These are phyloP conservation scores for Flaveria linearis DNA, from an alignment of 129 eudicot species.

Conservation along the genomic window DNA sequence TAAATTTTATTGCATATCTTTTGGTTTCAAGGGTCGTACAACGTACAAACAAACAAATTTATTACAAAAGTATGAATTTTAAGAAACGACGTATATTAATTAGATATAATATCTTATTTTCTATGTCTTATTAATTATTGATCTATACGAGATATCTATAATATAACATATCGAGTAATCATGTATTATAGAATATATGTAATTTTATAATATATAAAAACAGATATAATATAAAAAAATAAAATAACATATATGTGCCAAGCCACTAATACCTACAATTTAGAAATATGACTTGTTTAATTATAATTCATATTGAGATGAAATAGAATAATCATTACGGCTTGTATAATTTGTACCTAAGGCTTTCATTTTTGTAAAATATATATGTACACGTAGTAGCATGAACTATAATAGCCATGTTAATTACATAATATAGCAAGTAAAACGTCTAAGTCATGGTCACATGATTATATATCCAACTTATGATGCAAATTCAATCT, in stretches of 20 bases:
- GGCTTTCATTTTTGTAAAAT: not conserved
- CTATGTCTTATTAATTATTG: not conserved
- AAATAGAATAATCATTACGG: not conserved
- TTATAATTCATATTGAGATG: not conserved
- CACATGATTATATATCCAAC: constrained; percentile 33
- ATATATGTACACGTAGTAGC: constrained; percentile 10
- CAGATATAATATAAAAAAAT: not conserved
- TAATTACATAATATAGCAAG: constrained; percentile 12
- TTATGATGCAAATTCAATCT: constrained; percentile 39
- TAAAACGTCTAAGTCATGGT: constrained; percentile 32
- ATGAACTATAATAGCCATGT: not conserved
- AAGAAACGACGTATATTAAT: not conserved
- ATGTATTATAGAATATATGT: not conserved
- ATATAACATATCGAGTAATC: not conserved
- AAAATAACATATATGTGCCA: not conserved
- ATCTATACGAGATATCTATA: not conserved
- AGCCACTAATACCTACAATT: not conserved
- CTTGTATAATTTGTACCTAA: not conserved
- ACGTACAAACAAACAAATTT: too few species aligned
- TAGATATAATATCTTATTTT: not conserved
- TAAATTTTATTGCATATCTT: not conserved
- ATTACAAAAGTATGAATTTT: not conserved
- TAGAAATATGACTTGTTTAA: not conserved
- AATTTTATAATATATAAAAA: not conserved
- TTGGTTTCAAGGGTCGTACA: too few species aligned